Conservation (phyloP, 345 rosid species). For the Trapa bicornis region DNA sequence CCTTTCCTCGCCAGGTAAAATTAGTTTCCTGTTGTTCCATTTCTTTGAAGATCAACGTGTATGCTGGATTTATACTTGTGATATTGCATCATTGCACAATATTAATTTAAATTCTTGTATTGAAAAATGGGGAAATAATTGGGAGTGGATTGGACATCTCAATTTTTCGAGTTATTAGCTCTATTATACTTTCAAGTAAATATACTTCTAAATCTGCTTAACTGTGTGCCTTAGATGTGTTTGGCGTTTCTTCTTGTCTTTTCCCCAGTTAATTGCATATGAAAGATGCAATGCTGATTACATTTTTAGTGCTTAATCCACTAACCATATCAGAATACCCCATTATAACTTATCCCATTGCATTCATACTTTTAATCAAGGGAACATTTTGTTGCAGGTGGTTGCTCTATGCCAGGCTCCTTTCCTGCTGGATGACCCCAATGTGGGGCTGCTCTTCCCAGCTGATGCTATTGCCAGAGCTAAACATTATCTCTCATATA, state of each 20-base stretch:
- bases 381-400: conserved; percentile 39
- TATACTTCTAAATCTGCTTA: not conserved
- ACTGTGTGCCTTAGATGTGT: not conserved
- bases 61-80: not conserved
- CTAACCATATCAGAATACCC: not conserved
- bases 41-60: not conserved
- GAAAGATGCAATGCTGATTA: not conserved
- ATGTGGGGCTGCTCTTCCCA: conserved; percentile 80
- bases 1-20: conserved; percentile 86
- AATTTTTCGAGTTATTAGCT: not conserved
- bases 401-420: conserved; percentile 99
- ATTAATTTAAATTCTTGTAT: not conserved
- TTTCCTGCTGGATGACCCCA: conserved; percentile 87
- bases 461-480: conserved; percentile 96
- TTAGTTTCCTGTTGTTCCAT: conserved; percentile 1
- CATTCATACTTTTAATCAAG: conserved; percentile 13
- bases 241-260: not conserved
- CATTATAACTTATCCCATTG: not conserved
- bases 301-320: not conserved
- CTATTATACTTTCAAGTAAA: not conserved
- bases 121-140: not conserved
- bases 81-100: not conserved
- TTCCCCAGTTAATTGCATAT: not conserved
- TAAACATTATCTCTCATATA: conserved; percentile 74
- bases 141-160: not conserved